Evolutionary conservation across 805 yeast genomes (phyloP).

Genomic region (Wickerhamiella australiensis): DNA sequence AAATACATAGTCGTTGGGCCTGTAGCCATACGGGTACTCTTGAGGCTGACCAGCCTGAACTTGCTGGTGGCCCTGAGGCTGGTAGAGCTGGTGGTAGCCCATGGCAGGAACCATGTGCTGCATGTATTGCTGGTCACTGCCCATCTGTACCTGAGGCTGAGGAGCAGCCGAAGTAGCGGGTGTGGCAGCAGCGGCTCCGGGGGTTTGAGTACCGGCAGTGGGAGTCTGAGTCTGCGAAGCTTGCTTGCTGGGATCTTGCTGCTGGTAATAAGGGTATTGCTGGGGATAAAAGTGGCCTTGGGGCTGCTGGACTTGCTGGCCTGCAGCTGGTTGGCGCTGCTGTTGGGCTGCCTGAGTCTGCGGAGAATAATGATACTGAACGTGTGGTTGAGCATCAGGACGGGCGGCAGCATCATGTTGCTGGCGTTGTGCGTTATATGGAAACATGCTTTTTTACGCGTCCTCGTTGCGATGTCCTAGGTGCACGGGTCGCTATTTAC

Average conservation of each 20-base stretch:
- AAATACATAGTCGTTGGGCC: constrained; percentile 11
- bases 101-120: constrained; percentile 9
- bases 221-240: constrained; percentile 19
- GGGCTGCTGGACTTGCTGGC: constrained; percentile 2
- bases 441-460: constrained; percentile 7
- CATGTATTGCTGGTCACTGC: constrained; percentile 1
- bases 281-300: constrained; percentile 14
- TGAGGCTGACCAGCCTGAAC: constrained; percentile 8
- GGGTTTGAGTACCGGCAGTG: constrained; percentile 15
- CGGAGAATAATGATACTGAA: constrained; percentile 8
- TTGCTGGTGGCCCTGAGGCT: constrained; percentile 11
- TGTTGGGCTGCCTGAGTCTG: constrained; percentile 7
- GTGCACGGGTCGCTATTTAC: constrained; percentile 1
- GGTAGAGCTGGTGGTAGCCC: constrained; percentile 8
- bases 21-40: constrained; percentile 11
- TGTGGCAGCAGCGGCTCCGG: constrained; percentile 14
- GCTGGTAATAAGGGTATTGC: constrained; percentile 16
- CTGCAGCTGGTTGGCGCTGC: constrained; percentile 6
- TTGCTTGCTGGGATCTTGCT: constrained; percentile 13
- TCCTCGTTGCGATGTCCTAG: background rate
- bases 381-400: constrained; percentile 6
- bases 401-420: constrained; percentile 14
- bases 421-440: constrained; percentile 14
- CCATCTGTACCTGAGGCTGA: constrained; percentile 9
- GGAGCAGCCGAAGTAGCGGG: constrained; percentile 13